Base-by-base conservation (phyloP, 2,329 filamentous ascomycete species). In the Zasmidium angulare region DNA sequence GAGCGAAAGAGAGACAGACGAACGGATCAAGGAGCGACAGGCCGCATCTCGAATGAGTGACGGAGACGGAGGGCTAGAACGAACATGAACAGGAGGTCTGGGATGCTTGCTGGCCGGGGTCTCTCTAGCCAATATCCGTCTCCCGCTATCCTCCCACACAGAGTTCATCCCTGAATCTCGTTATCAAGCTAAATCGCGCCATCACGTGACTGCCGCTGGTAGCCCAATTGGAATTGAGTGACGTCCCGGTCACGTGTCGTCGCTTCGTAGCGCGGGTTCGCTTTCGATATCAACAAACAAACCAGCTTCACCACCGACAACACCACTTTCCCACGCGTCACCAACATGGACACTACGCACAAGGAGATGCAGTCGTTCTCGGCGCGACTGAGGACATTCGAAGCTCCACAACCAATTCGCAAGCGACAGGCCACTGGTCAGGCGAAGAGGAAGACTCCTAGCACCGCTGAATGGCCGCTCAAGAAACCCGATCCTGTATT, bases 341-440 rank as follows among this genome's bases (percentile, higher is more conserved):
- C 46, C 46, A 62, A 46, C n/a, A 74, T 75, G 72, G 63, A 67
- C 21, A 22, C 54, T 51, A 58, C 72, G 80, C 84, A 75, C 12
- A 50, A 56, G 17, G 75, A 75, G 60, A 81, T 84, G 78, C 79
- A 82, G 66, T 89, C 89, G 17, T 87, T 87, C 65, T 86, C 91
- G 65, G 88, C 87, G 68, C 90, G 95, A 50, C 78, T 97, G 36
- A 87, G 86, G 29, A 93, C 91, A 11, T 99, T 98, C 75, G 83
- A 89, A 53, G 80, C 80, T 55, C 76, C 84, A 2, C 83, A 89
- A 56, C 82, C 84, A 12, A 78, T 83, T 40, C 77, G 82, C 46
- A 91, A 91, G 74, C 86, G 90, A 69, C 84, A 90, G 72, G 82
- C 84, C 26, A 95, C 90, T 12, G 84, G 82, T 59, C 81, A 81